These are phyloP conservation scores for Colletotrichum camelliae DNA, from an alignment of 2,329 filamentous ascomycete species.

Conservation along the genomic window DNA sequence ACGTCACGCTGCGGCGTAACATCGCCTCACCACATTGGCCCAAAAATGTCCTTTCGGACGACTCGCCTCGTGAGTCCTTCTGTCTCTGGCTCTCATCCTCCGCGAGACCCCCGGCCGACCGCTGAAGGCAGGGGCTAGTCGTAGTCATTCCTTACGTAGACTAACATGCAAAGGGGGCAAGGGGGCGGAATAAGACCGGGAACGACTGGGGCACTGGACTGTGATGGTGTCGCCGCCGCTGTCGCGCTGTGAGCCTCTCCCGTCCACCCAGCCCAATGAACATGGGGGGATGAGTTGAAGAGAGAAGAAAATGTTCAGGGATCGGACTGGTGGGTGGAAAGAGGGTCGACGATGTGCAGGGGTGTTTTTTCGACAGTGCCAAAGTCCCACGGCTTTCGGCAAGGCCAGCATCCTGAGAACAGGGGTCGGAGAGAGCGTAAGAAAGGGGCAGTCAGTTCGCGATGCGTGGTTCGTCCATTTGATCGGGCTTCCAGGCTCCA, in stretches of 20 bases:
- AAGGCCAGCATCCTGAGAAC: neutral
- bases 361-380: conserved; percentile 10
- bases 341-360: conserved; percentile 27
- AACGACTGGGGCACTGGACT: neutral
- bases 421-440: neutral
- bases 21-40: conserved; percentile 17
- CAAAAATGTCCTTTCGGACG: neutral
- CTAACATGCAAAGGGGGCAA: conserved; percentile 1
- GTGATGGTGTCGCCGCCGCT: conserved; percentile 17
- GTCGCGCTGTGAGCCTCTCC: conserved; percentile 15
- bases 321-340: conserved; percentile 20
- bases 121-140: neutral
- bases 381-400: conserved; percentile 11
- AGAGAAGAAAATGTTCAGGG: conserved; percentile 8
- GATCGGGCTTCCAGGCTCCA: conserved; percentile 6
- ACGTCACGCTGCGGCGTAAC: conserved; percentile 21
- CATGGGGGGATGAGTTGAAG: neutral
- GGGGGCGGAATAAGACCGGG: neutral
- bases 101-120: conserved; percentile 1
- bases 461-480: neutral
- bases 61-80: neutral
- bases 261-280: neutral
- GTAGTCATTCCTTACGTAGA: neutral
- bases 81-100: neutral
- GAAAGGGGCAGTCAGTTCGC: conserved; percentile 3